Conservation (phyloP, 75 land plant genomes). For the Selaginella moellendorffii region DNA sequence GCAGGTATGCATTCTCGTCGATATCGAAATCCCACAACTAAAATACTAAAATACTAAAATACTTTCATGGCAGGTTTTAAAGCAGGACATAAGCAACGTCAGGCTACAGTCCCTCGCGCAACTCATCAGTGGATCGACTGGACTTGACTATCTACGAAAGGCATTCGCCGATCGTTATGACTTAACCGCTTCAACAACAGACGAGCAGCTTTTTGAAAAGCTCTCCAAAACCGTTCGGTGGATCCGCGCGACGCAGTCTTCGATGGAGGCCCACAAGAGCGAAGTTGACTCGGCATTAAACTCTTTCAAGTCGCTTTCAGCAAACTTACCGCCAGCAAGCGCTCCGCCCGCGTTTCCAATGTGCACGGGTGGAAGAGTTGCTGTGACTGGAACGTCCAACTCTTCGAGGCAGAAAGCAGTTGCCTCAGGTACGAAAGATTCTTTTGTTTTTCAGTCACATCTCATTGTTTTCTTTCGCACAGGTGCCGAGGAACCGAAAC, state of each 20-base stretch:
- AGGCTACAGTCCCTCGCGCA: conserved; percentile 59
- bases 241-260: conserved; percentile 26
- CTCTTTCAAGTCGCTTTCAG: not conserved
- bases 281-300: conserved; percentile 37
- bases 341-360: conserved; percentile 37
- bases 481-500: conserved; percentile 12
- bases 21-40: not conserved
- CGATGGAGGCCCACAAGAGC: conserved; percentile 38
- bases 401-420: conserved; percentile 2
- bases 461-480: not conserved
- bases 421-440: no score
- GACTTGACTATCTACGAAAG: conserved; percentile 54
- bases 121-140: conserved; percentile 50
- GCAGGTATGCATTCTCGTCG: conserved; percentile 36
- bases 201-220: not conserved
- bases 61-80: conserved; percentile 37
- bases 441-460: no score
- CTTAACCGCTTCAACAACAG: conserved; percentile 16
- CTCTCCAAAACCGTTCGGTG: conserved; percentile 47
- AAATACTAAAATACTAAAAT: not conserved
- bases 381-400: not conserved
- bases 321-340: no score
- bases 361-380: conserved; percentile 44
- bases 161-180: conserved; percentile 61
- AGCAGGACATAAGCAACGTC: conserved; percentile 58